Percentiles rank a stretch among this genome's conserved stretches.
Conservation (phyloP, 768 basidiomycete genomes). For the Pholiota microspora region DNA sequence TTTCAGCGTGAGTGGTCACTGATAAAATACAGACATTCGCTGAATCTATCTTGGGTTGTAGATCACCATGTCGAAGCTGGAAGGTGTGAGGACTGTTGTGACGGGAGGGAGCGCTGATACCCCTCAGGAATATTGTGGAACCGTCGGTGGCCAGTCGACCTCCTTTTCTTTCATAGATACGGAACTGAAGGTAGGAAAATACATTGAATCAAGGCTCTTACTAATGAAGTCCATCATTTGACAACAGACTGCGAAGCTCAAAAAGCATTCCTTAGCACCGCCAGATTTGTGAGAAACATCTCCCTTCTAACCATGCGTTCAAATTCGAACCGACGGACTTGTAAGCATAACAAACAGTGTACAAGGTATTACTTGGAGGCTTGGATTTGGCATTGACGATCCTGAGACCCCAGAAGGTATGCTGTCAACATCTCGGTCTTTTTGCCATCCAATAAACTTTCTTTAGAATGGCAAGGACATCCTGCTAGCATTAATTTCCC, state of each 20-base stretch:
- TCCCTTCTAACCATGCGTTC: neutral
- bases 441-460: neutral
- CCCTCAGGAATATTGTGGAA: constrained; percentile 57
- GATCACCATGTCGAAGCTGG: constrained; percentile 60
- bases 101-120: constrained; percentile 48
- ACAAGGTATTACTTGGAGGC: constrained; percentile 64
- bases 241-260: constrained; percentile 46
- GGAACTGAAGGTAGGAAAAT: constrained; percentile 45
- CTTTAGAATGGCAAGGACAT: constrained; percentile 57
- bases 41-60: constrained; percentile 18
- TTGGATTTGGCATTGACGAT: constrained; percentile 57
- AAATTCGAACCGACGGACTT: neutral
- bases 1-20: constrained; percentile 40
- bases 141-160: constrained; percentile 61
- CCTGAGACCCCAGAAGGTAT: constrained; percentile 54
- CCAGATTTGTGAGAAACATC: constrained; percentile 51
- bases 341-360: constrained; percentile 52
- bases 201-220: neutral
- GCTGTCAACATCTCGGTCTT: constrained; percentile 3
- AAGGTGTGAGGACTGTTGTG: constrained; percentile 56
- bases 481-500: constrained; percentile 51
- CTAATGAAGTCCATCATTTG: neutral
- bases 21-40: neutral
- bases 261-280: constrained; percentile 53
- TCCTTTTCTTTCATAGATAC: constrained; percentile 59